These are phyloP conservation scores for Rhodosporidiobolus sp. DNA, from an alignment of 768 basidiomycete genomes.

Conservation along the genomic window DNA sequence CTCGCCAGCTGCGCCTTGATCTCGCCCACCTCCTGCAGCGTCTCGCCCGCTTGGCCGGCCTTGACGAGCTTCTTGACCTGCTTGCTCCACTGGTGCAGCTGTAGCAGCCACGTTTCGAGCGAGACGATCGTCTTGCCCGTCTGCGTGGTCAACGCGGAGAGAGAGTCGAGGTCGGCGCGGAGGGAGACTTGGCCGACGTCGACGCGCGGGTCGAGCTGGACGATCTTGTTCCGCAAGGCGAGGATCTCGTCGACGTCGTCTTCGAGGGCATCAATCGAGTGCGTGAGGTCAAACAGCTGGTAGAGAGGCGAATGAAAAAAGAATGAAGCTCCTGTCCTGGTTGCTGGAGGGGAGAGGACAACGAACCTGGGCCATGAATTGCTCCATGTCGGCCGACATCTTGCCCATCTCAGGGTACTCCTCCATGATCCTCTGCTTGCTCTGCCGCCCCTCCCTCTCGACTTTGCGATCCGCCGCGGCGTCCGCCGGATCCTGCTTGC, in stretches of 20 bases:
- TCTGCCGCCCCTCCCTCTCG: constrained; percentile 23
- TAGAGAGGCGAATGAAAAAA: background rate
- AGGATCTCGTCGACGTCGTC: constrained; percentile 36
- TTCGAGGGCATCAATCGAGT: constrained; percentile 36
- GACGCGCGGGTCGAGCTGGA: constrained; percentile 15
- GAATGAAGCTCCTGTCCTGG: background rate
- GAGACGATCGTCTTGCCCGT: constrained; percentile 26
- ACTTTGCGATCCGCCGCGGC: constrained; percentile 5
- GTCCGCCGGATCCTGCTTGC: constrained; percentile 1
- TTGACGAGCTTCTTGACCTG: constrained; percentile 23
- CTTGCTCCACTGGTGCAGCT: constrained; percentile 19
- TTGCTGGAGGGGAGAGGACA: background rate
- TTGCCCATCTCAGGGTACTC: background rate
- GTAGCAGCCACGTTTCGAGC: constrained; percentile 30
- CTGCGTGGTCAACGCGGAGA: constrained; percentile 28
- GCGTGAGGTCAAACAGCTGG: constrained; percentile 36
- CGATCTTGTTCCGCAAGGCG: constrained; percentile 24
- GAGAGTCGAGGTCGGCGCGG: constrained; percentile 23
- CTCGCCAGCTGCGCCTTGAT: constrained; percentile 27
- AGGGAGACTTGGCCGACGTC: constrained; percentile 28
- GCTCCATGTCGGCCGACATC: constrained; percentile 20
- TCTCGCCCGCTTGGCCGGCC: constrained; percentile 7
- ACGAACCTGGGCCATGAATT: constrained; percentile 27
- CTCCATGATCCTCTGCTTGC: constrained; percentile 8
- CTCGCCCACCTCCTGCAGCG: constrained; percentile 30